phyloP scores from a whole-genome alignment of 2,329 filamentous ascomycete genomes.

The Aureobasidium sp. region DNA sequence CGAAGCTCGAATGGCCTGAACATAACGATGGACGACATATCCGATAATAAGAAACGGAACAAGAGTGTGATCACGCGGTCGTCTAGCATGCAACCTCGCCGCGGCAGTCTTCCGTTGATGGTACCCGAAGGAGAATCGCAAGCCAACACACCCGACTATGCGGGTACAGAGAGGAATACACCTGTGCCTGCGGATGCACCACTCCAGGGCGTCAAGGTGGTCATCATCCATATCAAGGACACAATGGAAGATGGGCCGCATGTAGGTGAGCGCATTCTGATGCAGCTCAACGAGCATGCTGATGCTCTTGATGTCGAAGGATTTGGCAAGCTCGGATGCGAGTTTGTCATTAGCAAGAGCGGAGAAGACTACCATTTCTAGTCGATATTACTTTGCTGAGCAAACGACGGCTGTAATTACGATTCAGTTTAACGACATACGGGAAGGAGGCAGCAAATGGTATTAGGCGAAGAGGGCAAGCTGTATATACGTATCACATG shows the following conservation, averaged over 20 bases:
- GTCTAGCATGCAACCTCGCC: constrained; percentile 15
- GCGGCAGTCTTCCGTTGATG: constrained; percentile 18
- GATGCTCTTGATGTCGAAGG: constrained; percentile 34
- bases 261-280: constrained; percentile 57
- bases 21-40: constrained; percentile 18
- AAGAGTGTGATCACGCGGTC: constrained; percentile 21
- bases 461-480: no score
- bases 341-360: constrained; percentile 62
- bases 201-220: constrained; percentile 64
- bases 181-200: constrained; percentile 30
- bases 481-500: not conserved
- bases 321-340: constrained; percentile 58
- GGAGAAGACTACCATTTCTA: constrained; percentile 51
- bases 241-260: constrained; percentile 61
- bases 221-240: constrained; percentile 94
- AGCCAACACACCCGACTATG: not conserved
- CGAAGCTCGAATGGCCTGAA: constrained; percentile 34
- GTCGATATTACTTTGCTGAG: not conserved
- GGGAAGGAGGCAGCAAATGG: not conserved
- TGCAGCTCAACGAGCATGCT: constrained; percentile 60
- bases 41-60: constrained; percentile 26
- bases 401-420: not conserved
- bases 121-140: not conserved
- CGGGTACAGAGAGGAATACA: not conserved
- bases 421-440: not conserved